These are phyloP conservation scores for Globisporangium alternatum DNA, from an alignment of 352 stramenopile species.

Conservation along the genomic window DNA sequence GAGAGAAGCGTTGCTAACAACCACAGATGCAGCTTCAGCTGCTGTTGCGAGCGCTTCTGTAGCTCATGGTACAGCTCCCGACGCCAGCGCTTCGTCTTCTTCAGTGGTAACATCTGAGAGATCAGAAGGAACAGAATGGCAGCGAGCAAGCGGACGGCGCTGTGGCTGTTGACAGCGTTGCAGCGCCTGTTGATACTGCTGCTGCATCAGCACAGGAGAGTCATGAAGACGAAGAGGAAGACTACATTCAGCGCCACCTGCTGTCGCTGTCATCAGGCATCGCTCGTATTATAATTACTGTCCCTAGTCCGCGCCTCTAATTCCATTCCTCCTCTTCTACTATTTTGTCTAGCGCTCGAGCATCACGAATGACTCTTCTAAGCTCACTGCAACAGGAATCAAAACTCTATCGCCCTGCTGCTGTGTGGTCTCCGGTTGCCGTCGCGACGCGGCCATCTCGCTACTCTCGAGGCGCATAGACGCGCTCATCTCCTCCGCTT, in stretches of 20 bases:
- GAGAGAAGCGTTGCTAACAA: slow-evolving; percentile 15
- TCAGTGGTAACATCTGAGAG: not conserved
- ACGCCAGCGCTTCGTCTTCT: not conserved
- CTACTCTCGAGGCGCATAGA: slow-evolving; percentile 46
- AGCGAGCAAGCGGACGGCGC: not conserved
- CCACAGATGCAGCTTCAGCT: not conserved
- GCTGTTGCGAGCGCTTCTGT: not conserved
- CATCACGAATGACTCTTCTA: slow-evolving; percentile 78
- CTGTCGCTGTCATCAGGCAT: not conserved
- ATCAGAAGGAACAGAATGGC: not conserved
- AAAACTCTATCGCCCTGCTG: slow-evolving; percentile 13
- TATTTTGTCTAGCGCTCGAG: slow-evolving; percentile 39
- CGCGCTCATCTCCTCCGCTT: slow-evolving; percentile 74
- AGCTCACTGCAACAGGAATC: slow-evolving; percentile 15
- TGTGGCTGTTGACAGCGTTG: not conserved
- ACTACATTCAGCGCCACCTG: slow-evolving; percentile 39
- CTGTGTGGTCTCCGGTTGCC: slow-evolving; percentile 4
- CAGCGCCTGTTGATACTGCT: not conserved
- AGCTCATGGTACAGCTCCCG: not conserved
- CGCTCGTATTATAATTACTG: slow-evolving; percentile 7
- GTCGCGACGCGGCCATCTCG: slow-evolving; percentile 1
- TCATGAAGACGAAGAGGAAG: slow-evolving; percentile 27
- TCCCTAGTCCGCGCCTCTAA: not conserved
- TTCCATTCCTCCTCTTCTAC: slow-evolving; percentile 1
- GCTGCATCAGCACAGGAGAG: slow-evolving; percentile 4